Base-by-base conservation (phyloP, 495 filamentous ascomycete genomes). In the Polyplosphaeria fusca region DNA sequence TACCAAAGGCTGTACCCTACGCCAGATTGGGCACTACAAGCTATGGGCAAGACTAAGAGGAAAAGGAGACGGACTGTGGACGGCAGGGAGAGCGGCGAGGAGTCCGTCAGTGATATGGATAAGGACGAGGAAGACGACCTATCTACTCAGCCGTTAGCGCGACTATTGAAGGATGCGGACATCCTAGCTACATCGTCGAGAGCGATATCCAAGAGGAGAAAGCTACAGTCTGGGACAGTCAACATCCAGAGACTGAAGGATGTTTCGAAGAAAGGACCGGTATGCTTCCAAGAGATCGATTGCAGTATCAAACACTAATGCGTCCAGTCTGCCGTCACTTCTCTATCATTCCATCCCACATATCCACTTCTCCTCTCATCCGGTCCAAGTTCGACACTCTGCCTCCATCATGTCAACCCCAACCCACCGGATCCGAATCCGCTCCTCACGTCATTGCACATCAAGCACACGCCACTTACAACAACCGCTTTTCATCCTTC, bases 321-420 rank as follows among this genome's bases (percentile, higher is more conserved):
- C 20, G 37, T 46, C 24, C 47, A 86, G 75, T 94, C 89, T 14
- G 81, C 87, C 13, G 82, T 96, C 65, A 85, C 84, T 20, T 89
- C 89, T 16, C 83, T 98, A 32, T 78, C 78, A 13, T 96, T 96
- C 79, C 93, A 98, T 74, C 91, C 92, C 26, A 75, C 79, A 48
- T 84, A 89, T 62, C 89, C 93, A 2, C 82, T 98, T 28, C 78
- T 98, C 28, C 83, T 98, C 58, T 93, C 91, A 47, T 88, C 90
- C 27, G 91, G 90, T 23, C 83, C 83, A 25, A 85, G 90, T 41
- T 88, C 87, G 26, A 86, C 90, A 13, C 77, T 97, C 55, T 91
- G 84, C 69, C 77, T 98, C 24, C 88, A 97, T 71, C 91, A 95
- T 61, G 82, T 97, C 63, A 51, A 62, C 28, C 49, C 61, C 2